Evolutionary conservation across 768 basidiomycete genomes (phyloP), one percentile per base, ranked within the genome.

Genomic region (Cystobasidium ongulense): DNA sequence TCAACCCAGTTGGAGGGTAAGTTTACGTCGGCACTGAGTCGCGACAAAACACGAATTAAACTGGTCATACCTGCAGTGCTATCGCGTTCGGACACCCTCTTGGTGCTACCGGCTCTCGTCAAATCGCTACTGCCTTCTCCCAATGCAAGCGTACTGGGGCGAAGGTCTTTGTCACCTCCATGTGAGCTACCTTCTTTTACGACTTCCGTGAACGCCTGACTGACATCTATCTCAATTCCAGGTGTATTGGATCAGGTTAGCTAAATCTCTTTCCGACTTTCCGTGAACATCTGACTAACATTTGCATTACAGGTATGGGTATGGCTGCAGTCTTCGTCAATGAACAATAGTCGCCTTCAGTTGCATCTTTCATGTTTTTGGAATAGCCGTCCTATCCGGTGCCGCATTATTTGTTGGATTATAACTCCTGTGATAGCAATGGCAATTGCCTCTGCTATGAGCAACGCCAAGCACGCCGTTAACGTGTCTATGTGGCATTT

Each of bases 271-370:
- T 65, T 27, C 31, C 39, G 5, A 23, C 35, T 3, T 13, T 2
- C 27, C 17, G 18, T 17, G 64, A 7, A 5, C 7, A 52, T 25
- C 13, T 1, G 15, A 23, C 31, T 43, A 43, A 27, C 33, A 25
- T 23, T 1, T 25, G 63, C 31, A 1, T 50, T 68, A 1, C 10
- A n/a, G 53, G 46, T 21, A 64, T 66, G 75, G 76, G 77, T 5
- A 91, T 92, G 90, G 90, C 90, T 36, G 89, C 87, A 54, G 84
- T 92, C 1, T 89, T 92, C 78, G 89, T 91, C 70, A 90, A 84
- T 81, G 91, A 93, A 85, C 78, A 78, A 74, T 78, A 67, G 46
- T 15, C 25, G 15, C 63, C 13, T n/a, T 46, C n/a, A 29, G 4
- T 15, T 59, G 11, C 33, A 29, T 29, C 21, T 50, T 4, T 7